Percentiles rank a stretch among this genome's conserved stretches.
Evolutionary conservation across 2,329 filamentous ascomycete genomes (phyloP).

Genomic region (Penicillium paneum): DNA sequence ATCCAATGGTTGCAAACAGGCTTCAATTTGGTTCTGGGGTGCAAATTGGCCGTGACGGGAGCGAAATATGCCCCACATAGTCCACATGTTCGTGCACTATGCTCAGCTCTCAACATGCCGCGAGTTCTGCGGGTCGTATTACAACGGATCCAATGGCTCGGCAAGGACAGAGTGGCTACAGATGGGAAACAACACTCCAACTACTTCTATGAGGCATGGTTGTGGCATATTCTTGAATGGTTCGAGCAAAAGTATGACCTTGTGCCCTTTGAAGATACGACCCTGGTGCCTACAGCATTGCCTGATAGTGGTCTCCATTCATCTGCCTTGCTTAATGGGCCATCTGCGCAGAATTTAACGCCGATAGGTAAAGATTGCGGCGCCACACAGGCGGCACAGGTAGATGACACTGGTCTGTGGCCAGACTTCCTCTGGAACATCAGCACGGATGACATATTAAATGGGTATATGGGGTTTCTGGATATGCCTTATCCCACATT

Average conservation of each 20-base stretch:
- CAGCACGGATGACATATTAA: conserved; percentile 3
- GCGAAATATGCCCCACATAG: background rate
- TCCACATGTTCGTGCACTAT: background rate
- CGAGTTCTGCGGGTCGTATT: background rate
- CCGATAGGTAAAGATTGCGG: background rate
- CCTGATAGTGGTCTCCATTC: background rate
- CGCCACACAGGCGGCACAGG: background rate
- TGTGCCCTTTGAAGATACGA: background rate
- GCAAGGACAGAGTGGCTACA: background rate
- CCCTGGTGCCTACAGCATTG: background rate
- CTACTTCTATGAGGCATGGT: conserved; percentile 2
- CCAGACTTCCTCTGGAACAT: conserved; percentile 4
- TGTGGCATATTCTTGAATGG: conserved; percentile 1
- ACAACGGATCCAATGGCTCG: background rate
- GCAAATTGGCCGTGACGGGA: conserved; percentile 3
- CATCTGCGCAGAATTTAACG: background rate
- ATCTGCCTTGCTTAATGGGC: background rate
- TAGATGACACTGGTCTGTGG: background rate
- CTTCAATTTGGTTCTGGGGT: conserved; percentile 3
- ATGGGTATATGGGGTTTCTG: background rate
- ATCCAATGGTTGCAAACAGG: conserved; percentile 3
- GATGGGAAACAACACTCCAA: background rate
- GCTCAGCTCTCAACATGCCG: conserved; percentile 1
- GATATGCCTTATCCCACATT: background rate
- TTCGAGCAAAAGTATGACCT: conserved; percentile 5